A percentile compares a stretch with the other conserved stretches of the same genome.
Conservation (phyloP, 768 basidiomycete species). For the Lentinula guzmanii region DNA sequence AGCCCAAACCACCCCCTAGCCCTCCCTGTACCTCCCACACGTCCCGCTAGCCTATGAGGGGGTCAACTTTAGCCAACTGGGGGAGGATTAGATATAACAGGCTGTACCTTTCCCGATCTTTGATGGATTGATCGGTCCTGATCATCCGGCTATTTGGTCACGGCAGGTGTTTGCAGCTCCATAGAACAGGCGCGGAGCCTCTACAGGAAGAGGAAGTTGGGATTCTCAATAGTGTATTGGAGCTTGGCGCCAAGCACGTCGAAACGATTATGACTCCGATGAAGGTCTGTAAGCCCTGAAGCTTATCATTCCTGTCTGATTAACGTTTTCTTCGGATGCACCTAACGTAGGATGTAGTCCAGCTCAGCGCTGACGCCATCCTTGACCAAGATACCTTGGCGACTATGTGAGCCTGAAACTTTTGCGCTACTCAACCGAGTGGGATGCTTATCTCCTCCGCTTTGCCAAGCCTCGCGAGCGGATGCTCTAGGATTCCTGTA, state of each 20-base stretch:
- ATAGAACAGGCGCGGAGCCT: constrained; percentile 70
- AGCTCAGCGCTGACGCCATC: constrained; percentile 69
- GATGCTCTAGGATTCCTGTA: constrained; percentile 90
- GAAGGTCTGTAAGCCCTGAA: constrained; percentile 32
- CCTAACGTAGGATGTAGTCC: constrained; percentile 64
- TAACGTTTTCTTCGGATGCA: not conserved
- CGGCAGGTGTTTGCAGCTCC: constrained; percentile 46
- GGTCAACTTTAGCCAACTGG: no score
- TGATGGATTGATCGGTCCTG: no score
- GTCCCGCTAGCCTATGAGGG: no score
- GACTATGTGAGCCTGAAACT: constrained; percentile 43
- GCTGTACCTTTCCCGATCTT: no score
- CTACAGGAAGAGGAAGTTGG: constrained; percentile 76
- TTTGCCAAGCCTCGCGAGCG: constrained; percentile 52
- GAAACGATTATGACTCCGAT: constrained; percentile 81
- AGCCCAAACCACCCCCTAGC: no score
- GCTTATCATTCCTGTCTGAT: not conserved
- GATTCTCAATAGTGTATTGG: constrained; percentile 74
- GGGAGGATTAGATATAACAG: no score
- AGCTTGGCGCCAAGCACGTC: constrained; percentile 71
- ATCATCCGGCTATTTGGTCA: no score
- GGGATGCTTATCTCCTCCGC: not conserved
- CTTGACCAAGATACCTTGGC: constrained; percentile 78
- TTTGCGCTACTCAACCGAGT: not conserved
- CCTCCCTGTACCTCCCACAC: no score